phyloP scores from a whole-genome alignment of 148 eudicot genomes.

The Pouteria glomerata region DNA sequence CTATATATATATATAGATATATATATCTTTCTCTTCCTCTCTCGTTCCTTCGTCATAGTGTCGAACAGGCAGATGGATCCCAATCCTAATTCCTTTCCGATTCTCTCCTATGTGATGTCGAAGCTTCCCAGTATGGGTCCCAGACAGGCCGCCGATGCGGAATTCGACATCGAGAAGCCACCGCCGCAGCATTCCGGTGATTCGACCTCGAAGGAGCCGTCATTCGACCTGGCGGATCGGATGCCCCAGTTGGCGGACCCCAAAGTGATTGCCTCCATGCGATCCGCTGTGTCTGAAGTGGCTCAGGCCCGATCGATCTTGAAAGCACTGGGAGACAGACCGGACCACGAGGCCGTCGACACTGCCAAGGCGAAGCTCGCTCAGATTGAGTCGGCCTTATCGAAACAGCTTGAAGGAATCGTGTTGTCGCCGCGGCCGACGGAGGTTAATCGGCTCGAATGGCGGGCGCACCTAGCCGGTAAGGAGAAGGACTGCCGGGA shows the following conservation, averaged over 20 bases:
- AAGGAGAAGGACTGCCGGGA: constrained; percentile 21
- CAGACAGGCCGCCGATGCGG: constrained; percentile 17
- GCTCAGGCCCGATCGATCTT: constrained; percentile 58
- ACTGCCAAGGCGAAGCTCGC: constrained; percentile 42
- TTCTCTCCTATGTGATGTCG: constrained; percentile 72
- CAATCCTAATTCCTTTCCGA: constrained; percentile 57
- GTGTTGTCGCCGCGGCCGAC: constrained; percentile 23
- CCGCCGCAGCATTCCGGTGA: constrained; percentile 3
- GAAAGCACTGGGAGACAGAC: constrained; percentile 51
- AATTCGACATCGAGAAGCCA: constrained; percentile 70
- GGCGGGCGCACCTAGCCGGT: constrained; percentile 18
- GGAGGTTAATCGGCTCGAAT: constrained; percentile 18
- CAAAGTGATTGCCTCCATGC: constrained; percentile 52
- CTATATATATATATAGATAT: no score
- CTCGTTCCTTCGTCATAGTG: no score
- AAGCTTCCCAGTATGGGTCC: constrained; percentile 46
- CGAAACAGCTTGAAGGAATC: constrained; percentile 41
- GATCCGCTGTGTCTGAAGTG: constrained; percentile 64
- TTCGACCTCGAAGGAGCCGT: constrained; percentile 18
- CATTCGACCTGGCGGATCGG: constrained; percentile 47
- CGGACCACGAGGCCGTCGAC: constrained; percentile 82
- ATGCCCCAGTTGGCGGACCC: constrained; percentile 79
- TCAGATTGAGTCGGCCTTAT: constrained; percentile 33
- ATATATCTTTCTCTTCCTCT: no score
- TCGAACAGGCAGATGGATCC: constrained; percentile 48